These are phyloP conservation scores for Penicillium angulare DNA, from an alignment of 495 filamentous ascomycete species.

Conservation along the genomic window DNA sequence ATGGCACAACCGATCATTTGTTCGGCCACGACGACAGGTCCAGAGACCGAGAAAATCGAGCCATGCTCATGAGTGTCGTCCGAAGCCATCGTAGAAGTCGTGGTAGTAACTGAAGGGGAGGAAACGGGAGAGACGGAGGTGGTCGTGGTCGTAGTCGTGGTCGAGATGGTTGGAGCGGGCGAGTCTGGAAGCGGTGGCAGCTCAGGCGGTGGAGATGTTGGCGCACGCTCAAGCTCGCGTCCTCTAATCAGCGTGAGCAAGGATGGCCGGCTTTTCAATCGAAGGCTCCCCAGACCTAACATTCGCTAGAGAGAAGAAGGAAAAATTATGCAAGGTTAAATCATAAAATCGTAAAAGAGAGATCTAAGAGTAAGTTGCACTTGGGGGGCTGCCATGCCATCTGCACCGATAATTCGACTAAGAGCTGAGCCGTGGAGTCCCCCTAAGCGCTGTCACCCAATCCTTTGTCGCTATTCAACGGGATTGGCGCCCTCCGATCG, in stretches of 20 bases:
- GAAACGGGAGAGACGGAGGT: slow-evolving; percentile 38
- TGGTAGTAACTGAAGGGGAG: slow-evolving; percentile 32
- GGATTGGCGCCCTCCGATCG: slow-evolving; percentile 14
- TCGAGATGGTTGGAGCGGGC: slow-evolving; percentile 33
- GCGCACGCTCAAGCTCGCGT: slow-evolving; percentile 20
- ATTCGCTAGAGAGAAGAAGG: slow-evolving; percentile 31
- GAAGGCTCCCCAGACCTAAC: slow-evolving; percentile 59
- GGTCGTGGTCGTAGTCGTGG: slow-evolving; percentile 37
- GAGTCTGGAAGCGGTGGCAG: slow-evolving; percentile 56
- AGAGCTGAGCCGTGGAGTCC: slow-evolving; percentile 17
- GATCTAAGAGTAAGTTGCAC: not conserved
- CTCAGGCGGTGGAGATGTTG: slow-evolving; percentile 41
- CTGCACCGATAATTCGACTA: slow-evolving; percentile 1
- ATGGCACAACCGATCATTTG: slow-evolving; percentile 99
- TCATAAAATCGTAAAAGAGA: not conserved
- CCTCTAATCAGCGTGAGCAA: slow-evolving; percentile 67
- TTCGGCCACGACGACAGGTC: slow-evolving; percentile 95
- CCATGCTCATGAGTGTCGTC: slow-evolving; percentile 56
- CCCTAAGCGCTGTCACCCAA: slow-evolving; percentile 18
- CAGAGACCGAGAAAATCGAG: slow-evolving; percentile 52
- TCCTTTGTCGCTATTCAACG: slow-evolving; percentile 7
- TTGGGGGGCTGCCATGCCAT: slow-evolving; percentile 1
- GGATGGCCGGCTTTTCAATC: slow-evolving; percentile 68
- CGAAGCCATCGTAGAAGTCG: slow-evolving; percentile 59
- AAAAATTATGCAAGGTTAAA: too few relatives aligned